A percentile compares a stretch with the other conserved stretches of the same genome.
Conservation (phyloP, 2,329 filamentous ascomycete genomes). For the Pseudogymnoascus verrucosus region DNA sequence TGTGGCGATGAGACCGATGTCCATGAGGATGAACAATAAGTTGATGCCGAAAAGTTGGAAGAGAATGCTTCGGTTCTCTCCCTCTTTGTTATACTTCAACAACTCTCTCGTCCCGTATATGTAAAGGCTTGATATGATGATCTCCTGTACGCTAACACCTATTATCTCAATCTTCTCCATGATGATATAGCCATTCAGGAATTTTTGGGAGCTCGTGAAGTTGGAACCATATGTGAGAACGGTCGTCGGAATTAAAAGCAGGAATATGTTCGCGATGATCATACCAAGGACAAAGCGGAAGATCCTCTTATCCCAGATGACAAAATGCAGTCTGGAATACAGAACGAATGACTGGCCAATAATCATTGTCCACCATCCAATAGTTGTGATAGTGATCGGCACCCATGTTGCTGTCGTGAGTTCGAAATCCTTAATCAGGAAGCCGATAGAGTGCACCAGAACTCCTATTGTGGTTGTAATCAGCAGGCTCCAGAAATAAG, state of each 20-base stretch:
- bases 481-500: constrained; percentile 35
- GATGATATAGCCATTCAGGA: constrained; percentile 30
- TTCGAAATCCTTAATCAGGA: constrained; percentile 35
- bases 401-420: constrained; percentile 35
- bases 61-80: constrained; percentile 27
- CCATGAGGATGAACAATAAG: constrained; percentile 37
- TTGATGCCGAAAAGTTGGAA: constrained; percentile 40
- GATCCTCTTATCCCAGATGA: constrained; percentile 38
- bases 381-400: constrained; percentile 28
- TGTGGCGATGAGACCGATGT: constrained; percentile 32
- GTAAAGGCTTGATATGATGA: constrained; percentile 40
- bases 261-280: constrained; percentile 42
- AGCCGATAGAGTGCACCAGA: constrained; percentile 35
- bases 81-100: not conserved
- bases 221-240: constrained; percentile 38
- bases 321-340: constrained; percentile 47
- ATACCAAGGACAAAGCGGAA: constrained; percentile 40
- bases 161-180: constrained; percentile 38
- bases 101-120: constrained; percentile 38
- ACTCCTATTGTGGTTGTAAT: constrained; percentile 29
- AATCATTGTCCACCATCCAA: constrained; percentile 48
- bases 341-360: constrained; percentile 48
- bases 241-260: constrained; percentile 43
- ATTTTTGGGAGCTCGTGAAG: constrained; percentile 15
- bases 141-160: constrained; percentile 38